Evolutionary conservation across 2,329 filamentous ascomycete genomes (phyloP).

Genomic region (Scedosporium aurantiacum): DNA sequence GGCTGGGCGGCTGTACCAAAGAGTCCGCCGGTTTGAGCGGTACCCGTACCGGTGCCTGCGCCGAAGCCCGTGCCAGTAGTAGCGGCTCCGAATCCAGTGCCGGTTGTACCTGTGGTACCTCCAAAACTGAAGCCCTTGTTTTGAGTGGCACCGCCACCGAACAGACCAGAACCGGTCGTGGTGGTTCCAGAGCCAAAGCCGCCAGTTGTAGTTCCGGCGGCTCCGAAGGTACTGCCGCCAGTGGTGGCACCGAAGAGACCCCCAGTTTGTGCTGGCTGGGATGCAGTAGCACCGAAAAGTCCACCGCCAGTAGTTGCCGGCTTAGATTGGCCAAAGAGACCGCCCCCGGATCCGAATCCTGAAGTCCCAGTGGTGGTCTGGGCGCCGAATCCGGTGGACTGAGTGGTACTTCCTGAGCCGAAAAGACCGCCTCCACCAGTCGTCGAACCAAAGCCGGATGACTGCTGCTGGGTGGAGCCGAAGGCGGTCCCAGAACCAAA

Average conservation of each 20-base stretch:
- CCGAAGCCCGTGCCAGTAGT: conserved; percentile 28
- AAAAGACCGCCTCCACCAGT: conserved; percentile 31
- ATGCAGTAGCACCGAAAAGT: conserved; percentile 26
- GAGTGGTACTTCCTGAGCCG: conserved; percentile 22
- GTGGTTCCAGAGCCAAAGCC: conserved; percentile 15
- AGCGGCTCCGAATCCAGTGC: conserved; percentile 18
- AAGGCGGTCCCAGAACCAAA: conserved; percentile 41
- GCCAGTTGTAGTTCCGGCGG: conserved; percentile 16
- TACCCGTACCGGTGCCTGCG: conserved; percentile 14
- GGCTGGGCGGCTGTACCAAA: conserved; percentile 18
- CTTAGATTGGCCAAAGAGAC: conserved; percentile 20
- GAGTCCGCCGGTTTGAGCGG: conserved; percentile 16
- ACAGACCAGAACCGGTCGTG: conserved; percentile 21
- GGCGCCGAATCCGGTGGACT: conserved; percentile 6
- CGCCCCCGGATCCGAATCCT: conserved; percentile 8
- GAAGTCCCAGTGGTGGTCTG: conserved; percentile 6
- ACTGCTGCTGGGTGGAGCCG: conserved; percentile 21
- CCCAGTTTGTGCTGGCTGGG: background rate
- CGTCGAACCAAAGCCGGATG: conserved; percentile 24
- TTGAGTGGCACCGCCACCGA: conserved; percentile 32
- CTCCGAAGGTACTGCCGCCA: conserved; percentile 30
- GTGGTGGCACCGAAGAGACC: conserved; percentile 4
- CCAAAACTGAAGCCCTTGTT: conserved; percentile 32
- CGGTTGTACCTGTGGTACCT: conserved; percentile 24
- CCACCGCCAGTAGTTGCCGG: conserved; percentile 13